Percentiles rank a stretch among this genome's conserved stretches.
Conservation (phyloP, 2,329 filamentous ascomycete species). For the Didymella keratinophila region DNA sequence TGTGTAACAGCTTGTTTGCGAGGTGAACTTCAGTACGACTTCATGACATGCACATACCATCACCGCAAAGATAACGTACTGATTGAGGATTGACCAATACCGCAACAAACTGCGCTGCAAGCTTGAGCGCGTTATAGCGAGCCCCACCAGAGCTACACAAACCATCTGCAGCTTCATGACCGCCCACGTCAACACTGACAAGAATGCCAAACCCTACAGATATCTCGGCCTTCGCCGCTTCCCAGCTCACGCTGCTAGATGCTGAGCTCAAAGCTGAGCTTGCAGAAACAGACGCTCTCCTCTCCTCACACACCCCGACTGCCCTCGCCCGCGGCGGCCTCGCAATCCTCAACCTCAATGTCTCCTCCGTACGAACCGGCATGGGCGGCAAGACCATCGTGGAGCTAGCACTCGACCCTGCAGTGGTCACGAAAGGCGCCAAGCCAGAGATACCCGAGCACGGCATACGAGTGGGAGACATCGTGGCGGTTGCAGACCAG, state of each 20-base stretch:
- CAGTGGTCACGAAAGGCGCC: constrained; percentile 60
- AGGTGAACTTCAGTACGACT: neutral
- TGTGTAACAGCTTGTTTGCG: neutral
- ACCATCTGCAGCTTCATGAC: constrained; percentile 2
- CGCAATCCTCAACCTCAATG: constrained; percentile 76
- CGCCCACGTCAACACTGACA: constrained; percentile 7
- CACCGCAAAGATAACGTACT: neutral
- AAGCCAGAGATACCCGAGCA: constrained; percentile 72
- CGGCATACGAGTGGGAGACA: constrained; percentile 78
- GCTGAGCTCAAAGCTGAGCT: constrained; percentile 76
- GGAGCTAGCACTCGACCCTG: constrained; percentile 78
- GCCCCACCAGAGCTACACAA: constrained; percentile 18
- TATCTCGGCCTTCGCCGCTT: constrained; percentile 72
- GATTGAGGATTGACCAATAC: neutral
- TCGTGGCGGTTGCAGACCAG: constrained; percentile 79
- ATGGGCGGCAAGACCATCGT: constrained; percentile 90
- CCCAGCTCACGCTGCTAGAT: constrained; percentile 74
- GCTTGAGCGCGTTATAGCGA: constrained; percentile 17
- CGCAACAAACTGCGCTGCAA: neutral
- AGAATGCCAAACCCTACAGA: constrained; percentile 53
- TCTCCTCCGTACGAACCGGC: constrained; percentile 82
- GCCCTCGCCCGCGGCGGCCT: constrained; percentile 79
- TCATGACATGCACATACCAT: neutral
- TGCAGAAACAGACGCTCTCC: constrained; percentile 71
- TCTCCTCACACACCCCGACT: constrained; percentile 72